Evolutionary conservation across 768 basidiomycete genomes (phyloP).

Genomic region (Pisolithus microcarpus): DNA sequence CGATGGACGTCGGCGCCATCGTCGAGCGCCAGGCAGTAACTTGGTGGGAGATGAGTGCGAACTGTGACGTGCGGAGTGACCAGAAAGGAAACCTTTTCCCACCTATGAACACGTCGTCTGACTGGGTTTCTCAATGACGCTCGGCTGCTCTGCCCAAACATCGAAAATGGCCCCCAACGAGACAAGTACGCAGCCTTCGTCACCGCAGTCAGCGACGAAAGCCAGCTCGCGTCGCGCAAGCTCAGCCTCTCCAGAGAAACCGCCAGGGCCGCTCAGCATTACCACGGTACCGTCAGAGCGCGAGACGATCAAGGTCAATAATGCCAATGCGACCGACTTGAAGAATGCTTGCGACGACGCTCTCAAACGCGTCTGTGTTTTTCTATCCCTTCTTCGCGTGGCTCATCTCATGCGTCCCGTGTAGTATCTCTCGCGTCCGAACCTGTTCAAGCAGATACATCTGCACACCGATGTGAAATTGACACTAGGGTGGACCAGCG

Average conservation of each 20-base stretch:
- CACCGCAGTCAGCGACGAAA: constrained; percentile 8
- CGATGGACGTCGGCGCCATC: constrained; percentile 36
- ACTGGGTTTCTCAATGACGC: too few relatives aligned
- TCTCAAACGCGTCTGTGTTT: constrained; percentile 66
- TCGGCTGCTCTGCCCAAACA: too few relatives aligned
- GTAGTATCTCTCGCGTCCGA: constrained; percentile 77
- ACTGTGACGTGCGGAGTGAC: background rate
- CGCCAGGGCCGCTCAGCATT: constrained; percentile 49
- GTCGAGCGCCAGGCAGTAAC: background rate
- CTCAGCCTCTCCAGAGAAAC: constrained; percentile 29
- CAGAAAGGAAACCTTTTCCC: background rate
- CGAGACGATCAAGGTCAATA: constrained; percentile 57
- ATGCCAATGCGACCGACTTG: constrained; percentile 48
- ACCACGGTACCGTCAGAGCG: constrained; percentile 37
- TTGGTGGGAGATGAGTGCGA: too few relatives aligned
- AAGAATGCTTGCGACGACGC: constrained; percentile 82
- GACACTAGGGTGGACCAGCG: constrained; percentile 78
- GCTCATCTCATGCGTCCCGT: background rate
- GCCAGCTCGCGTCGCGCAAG: constrained; percentile 25
- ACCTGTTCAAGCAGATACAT: constrained; percentile 80
- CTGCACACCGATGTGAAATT: constrained; percentile 86
- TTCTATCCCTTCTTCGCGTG: background rate
- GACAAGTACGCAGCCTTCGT: constrained; percentile 6
- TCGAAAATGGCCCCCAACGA: constrained; percentile 18
- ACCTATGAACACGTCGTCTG: too few relatives aligned